phyloP scores from a whole-genome alignment of 208 protist species.

The Trypanosoma cruzi region DNA sequence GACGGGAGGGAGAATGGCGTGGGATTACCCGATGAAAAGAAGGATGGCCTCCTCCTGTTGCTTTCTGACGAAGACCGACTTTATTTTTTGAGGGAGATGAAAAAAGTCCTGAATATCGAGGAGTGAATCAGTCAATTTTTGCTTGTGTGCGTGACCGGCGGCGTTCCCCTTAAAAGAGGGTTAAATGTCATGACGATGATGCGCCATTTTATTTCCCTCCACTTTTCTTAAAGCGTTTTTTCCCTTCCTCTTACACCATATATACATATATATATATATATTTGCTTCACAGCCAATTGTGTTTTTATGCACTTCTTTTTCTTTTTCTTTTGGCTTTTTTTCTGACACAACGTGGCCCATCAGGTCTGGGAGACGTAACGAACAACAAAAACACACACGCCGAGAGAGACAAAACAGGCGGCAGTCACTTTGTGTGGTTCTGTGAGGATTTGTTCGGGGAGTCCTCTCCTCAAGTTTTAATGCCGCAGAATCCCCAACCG shows the following conservation, averaged over 20 bases:
- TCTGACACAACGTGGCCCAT: not conserved
- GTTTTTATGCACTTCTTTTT: conserved; percentile 7
- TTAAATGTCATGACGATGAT: too few species aligned
- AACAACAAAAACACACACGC: not conserved
- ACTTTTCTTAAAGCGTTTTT: too few species aligned
- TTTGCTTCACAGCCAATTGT: too few species aligned
- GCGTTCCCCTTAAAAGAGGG: not conserved
- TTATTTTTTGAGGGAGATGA: conserved; percentile 18
- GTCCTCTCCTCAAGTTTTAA: not conserved
- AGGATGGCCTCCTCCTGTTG: not conserved
- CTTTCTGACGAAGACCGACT: conserved; percentile 28
- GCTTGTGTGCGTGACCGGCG: not conserved
- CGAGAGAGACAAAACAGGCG: not conserved
- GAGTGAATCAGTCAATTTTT: not conserved
- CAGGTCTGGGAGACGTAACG: not conserved
- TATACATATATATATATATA: too few species aligned
- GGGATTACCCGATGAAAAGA: not conserved
- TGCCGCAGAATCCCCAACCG: conserved; percentile 5
- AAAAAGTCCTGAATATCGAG: conserved; percentile 18
- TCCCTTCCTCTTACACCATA: too few species aligned
- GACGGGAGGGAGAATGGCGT: not conserved
- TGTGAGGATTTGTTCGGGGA: too few species aligned
- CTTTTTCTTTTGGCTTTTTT: conserved; percentile 5
- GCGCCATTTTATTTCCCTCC: too few species aligned
- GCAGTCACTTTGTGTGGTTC: not conserved